phyloP scores from a whole-genome alignment of 2,329 filamentous ascomycete genomes.

The Claviceps quebecensis region DNA sequence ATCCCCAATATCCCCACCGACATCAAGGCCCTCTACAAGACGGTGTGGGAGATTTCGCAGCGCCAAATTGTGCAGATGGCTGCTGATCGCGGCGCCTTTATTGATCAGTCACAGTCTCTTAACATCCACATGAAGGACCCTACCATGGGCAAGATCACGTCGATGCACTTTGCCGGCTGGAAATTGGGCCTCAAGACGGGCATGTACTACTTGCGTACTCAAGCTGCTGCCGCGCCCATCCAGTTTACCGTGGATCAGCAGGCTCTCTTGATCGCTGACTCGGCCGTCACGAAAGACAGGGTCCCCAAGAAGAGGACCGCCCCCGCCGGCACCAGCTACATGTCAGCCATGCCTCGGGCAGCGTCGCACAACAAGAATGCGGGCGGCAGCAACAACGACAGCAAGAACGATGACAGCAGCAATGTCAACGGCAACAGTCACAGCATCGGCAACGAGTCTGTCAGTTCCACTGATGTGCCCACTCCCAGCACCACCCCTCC shows the following conservation, averaged over 20 bases:
- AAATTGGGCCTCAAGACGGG: constrained; percentile 98
- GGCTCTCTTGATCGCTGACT: constrained; percentile 76
- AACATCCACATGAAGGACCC: constrained; percentile 99
- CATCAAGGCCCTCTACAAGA: constrained; percentile 97
- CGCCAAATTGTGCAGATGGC: constrained; percentile 94
- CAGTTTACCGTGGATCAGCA: constrained; percentile 99
- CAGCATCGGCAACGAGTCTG: constrained; percentile 14
- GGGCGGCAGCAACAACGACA: constrained; percentile 13
- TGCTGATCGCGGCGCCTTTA: constrained; percentile 93
- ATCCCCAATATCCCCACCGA: constrained; percentile 93
- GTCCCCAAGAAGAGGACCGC: constrained; percentile 56
- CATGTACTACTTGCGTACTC: constrained; percentile 99
- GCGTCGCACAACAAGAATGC: constrained; percentile 46
- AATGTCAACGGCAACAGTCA: background rate
- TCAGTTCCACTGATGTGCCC: constrained; percentile 45
- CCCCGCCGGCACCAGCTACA: constrained; percentile 38
- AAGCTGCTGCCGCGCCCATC: constrained; percentile 91
- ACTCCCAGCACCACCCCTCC: constrained; percentile 56
- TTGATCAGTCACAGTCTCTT: constrained; percentile 96
- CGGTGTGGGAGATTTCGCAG: constrained; percentile 98
- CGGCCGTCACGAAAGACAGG: constrained; percentile 53
- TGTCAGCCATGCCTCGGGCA: constrained; percentile 49
- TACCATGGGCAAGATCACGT: constrained; percentile 99
- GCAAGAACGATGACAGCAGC: background rate
- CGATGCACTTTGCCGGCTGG: constrained; percentile 99